These are phyloP conservation scores for Fusarium anthophilum DNA, from an alignment of 2,329 filamentous ascomycete species.

Conservation along the genomic window DNA sequence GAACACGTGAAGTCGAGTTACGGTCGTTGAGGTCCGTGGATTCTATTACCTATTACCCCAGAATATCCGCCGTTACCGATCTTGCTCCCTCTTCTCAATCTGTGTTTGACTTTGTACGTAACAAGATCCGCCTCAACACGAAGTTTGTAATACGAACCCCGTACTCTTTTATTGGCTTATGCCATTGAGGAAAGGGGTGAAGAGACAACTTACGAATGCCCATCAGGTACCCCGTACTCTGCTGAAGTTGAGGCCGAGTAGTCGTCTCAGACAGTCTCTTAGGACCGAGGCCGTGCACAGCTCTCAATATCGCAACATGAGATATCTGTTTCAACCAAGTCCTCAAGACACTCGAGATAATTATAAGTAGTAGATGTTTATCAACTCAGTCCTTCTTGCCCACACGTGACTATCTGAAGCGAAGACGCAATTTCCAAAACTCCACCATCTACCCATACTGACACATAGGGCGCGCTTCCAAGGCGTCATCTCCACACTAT, in stretches of 20 bases:
- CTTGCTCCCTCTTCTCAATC: neutral
- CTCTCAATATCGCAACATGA: too few relatives aligned
- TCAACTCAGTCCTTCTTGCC: neutral
- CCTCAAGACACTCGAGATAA: neutral
- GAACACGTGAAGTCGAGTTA: neutral
- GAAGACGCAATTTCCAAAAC: constrained; percentile 21
- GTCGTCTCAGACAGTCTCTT: neutral
- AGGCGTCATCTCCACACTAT: constrained; percentile 19
- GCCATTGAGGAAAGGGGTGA: neutral
- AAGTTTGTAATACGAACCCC: neutral
- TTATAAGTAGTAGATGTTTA: neutral
- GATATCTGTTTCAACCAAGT: neutral
- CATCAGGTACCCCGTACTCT: neutral
- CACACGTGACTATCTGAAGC: neutral
- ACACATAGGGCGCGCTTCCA: constrained; percentile 19
- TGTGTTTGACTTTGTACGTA: constrained; percentile 30
- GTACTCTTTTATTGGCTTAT: neutral
- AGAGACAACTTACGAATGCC: neutral
- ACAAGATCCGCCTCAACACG: constrained; percentile 1
- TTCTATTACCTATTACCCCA: constrained; percentile 7
- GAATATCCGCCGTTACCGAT: neutral
- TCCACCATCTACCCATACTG: constrained; percentile 9
- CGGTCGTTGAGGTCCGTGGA: neutral
- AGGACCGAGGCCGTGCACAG: neutral
- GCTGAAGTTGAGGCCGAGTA: too few relatives aligned